A percentile compares a stretch with the other conserved stretches of the same genome.
phyloP scores from a whole-genome alignment of 257 asterid species.

The Penstemon barbatus region DNA sequence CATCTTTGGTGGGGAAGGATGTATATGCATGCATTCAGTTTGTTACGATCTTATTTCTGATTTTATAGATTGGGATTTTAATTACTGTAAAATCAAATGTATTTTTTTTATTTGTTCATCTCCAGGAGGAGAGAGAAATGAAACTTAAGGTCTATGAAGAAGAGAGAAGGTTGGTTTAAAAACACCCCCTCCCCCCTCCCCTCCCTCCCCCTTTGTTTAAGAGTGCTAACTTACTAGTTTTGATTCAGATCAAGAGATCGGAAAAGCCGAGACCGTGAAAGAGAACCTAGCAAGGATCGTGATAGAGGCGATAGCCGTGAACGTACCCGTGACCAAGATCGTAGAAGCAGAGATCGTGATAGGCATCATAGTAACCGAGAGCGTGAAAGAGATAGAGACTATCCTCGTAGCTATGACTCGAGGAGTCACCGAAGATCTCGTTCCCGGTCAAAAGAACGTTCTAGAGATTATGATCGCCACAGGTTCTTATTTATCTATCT shows the following conservation, averaged over 20 bases:
- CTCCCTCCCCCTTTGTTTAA: background rate
- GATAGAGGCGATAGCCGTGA: constrained; percentile 70
- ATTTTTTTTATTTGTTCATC: constrained; percentile 34
- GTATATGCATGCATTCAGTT: background rate
- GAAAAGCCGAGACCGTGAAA: constrained; percentile 61
- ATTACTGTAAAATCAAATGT: constrained; percentile 6
- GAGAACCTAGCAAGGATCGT: constrained; percentile 70
- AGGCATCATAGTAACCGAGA: constrained; percentile 57
- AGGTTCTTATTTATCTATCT: constrained; percentile 45
- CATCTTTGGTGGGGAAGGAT: background rate
- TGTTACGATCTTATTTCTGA: constrained; percentile 1
- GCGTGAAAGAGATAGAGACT: constrained; percentile 69
- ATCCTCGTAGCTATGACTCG: constrained; percentile 68
- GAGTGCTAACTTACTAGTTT: constrained; percentile 19
- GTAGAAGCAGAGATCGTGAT: constrained; percentile 68
- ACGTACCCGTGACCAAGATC: constrained; percentile 61
- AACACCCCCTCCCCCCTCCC: background rate
- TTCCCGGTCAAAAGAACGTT: constrained; percentile 77
- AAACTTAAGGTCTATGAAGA: constrained; percentile 79
- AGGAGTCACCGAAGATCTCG: constrained; percentile 86
- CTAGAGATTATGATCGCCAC: constrained; percentile 89
- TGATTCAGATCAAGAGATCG: constrained; percentile 68
- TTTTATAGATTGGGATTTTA: background rate
- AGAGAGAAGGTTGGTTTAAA: constrained; percentile 61
- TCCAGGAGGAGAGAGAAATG: constrained; percentile 81